Base-by-base conservation (phyloP, 495 filamentous ascomycete species). In the Chaetomium fimeti region DNA sequence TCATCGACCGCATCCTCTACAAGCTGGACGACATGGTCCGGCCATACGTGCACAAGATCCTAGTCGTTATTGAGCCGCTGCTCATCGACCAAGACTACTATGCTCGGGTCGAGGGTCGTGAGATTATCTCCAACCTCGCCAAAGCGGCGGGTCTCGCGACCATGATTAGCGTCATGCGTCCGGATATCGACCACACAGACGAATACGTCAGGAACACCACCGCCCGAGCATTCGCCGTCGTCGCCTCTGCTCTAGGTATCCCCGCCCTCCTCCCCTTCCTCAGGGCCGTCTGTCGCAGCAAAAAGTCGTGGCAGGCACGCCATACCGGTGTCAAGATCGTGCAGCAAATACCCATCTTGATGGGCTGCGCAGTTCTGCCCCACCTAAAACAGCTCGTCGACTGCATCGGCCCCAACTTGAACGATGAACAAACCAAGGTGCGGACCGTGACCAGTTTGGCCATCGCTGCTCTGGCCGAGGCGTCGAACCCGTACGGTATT, bases 191-290 rank as follows among this genome's bases (percentile, higher is more conserved):
- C 68, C 93, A 98, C 64, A 90, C 91, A 5, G 95, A 99, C 74
- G 95, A 99, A 71, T 98, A 99, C 76, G 95, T 99, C n/a, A 84
- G 95, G 72, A 99, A 99, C 78, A 99, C 95, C 2, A 99, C 95
- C 6, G 95, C 95, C 64, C 84, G 95, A 78, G 95, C 95, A 5
- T 97, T 99, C 70, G 95, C 95, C 58, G 95, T 98, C 6, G 95
- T 99, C 27, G 95, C 95, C 16, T 97, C 92, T 40, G 95, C 95
- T 16, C 87, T 99, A 5, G 95, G 95, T 64, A 97, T 99, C 52
- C 95, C 95, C 11, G 91, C 93, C 13, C 85, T 99, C 47, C 84
- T 98, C 47, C 94, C 95, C 5, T 98, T 99, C 83, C 81, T 98
- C 45, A 87, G 92, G 65, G 95, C 95, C 57, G 94, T 98, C 15